Evolutionary conservation across 345 rosid genomes (phyloP).

Genomic region (Lepidium aucheri): DNA sequence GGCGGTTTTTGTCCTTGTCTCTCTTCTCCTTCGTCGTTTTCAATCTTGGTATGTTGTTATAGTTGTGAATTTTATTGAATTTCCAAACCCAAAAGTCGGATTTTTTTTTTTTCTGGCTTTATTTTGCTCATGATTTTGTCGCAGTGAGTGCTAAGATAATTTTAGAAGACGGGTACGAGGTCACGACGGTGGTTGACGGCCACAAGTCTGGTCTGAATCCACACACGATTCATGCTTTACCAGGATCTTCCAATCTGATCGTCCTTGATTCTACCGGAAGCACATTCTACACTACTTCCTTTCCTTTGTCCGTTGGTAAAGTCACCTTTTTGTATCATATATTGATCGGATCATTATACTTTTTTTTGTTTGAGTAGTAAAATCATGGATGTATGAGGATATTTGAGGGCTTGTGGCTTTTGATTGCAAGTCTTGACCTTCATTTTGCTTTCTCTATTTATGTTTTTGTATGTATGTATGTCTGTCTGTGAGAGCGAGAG

Average conservation of each 20-base stretch:
- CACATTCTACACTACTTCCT: constrained; percentile 41
- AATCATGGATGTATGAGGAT: not conserved
- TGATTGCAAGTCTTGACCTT: not conserved
- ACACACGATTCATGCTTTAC: constrained; percentile 28
- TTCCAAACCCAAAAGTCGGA: not conserved
- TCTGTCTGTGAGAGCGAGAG: not conserved
- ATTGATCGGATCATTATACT: too few species aligned
- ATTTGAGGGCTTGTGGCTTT: not conserved
- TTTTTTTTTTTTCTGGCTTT: not conserved
- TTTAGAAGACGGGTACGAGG: constrained; percentile 57
- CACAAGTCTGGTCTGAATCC: constrained; percentile 44
- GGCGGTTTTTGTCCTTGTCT: not conserved
- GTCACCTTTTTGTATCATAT: not conserved
- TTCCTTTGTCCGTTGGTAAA: constrained; percentile 45
- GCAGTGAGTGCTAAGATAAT: constrained; percentile 30
- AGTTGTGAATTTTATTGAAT: not conserved
- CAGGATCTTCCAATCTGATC: constrained; percentile 44
- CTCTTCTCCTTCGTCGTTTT: constrained; percentile 21
- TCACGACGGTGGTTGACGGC: constrained; percentile 50
- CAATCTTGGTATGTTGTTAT: constrained; percentile 9
- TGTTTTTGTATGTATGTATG: not conserved
- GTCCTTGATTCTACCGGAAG: constrained; percentile 40
- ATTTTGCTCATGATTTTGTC: not conserved
- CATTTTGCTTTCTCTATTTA: not conserved
- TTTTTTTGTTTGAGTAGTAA: too few species aligned